Conservation (phyloP, 768 basidiomycete species). For the Amanita molliuscula region DNA sequence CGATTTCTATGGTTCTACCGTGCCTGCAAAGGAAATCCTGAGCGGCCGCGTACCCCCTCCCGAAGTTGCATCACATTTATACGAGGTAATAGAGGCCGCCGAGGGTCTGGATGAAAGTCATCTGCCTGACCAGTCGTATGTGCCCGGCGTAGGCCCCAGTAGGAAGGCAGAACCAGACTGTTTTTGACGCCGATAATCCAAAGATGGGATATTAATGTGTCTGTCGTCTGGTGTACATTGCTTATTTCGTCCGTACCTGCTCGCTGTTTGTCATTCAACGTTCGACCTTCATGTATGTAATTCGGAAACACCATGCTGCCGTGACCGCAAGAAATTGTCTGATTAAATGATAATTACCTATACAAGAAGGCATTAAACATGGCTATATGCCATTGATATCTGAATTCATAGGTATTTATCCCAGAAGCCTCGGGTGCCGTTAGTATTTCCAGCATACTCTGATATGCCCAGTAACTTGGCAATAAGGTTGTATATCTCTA, state of each 20-base stretch:
- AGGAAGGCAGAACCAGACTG: slow-evolving; percentile 47
- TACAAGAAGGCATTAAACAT: background rate
- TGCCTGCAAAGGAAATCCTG: slow-evolving; percentile 86
- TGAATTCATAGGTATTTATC: slow-evolving; percentile 49
- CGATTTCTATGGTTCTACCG: slow-evolving; percentile 89
- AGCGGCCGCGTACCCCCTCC: slow-evolving; percentile 94
- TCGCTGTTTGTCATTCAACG: background rate
- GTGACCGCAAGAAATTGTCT: too few relatives aligned
- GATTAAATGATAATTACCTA: background rate
- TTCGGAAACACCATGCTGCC: too few relatives aligned
- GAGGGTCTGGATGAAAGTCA: slow-evolving; percentile 86
- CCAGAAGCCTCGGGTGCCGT: slow-evolving; percentile 82
- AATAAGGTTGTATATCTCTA: slow-evolving; percentile 79
- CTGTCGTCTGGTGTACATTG: background rate
- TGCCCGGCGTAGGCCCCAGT: slow-evolving; percentile 50
- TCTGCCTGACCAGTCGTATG: slow-evolving; percentile 70
- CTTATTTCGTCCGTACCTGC: background rate
- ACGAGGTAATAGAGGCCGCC: slow-evolving; percentile 95
- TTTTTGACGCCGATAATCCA: slow-evolving; percentile 68
- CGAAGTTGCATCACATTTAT: slow-evolving; percentile 84
- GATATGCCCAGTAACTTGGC: slow-evolving; percentile 64
- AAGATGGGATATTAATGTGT: background rate
- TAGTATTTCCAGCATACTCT: slow-evolving; percentile 44
- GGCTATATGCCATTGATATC: background rate
- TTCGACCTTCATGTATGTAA: too few relatives aligned